Evolutionary conservation across 176 grass and related monocot genomes (phyloP), one percentile per base, ranked within the genome.

Genomic region (Miscanthus lutarioriparius): DNA sequence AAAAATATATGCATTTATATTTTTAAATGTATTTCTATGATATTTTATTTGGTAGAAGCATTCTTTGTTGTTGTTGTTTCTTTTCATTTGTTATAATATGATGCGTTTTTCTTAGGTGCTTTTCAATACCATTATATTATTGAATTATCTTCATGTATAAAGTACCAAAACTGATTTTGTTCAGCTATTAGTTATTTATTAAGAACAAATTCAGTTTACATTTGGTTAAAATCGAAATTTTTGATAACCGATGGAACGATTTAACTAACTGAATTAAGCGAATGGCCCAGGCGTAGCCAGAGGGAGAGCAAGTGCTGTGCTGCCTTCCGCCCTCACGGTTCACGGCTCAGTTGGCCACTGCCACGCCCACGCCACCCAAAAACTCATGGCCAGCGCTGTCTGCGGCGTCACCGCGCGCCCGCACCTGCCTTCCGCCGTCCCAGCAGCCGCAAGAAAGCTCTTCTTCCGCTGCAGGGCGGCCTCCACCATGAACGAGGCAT

Each of bases 381-480:
- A 80, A 74, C 69, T 62, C 62, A 88, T 88, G 87, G 81, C 75
- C 68, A 33, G 58, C 47, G 54, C 62, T 36, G n/a, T 74, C 75
- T 77, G 63, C 45, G 44, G 6, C 76, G 15, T 79, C 76, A 44
- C 70, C 82, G 62, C n/a, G 17, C 47, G 77, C 17, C 48, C 77
- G 28, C 63, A 26, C 77, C 48, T 76, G 30, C 87, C 22, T 39
- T 49, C 10, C 37, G 70, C 54, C 23, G 16, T 76, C 69, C 70
- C 39, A 39, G 12, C 76, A 37, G 41, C 76, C 47, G 41, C 77
- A 7, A 75, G 70, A 69, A 89, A 80, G 38, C 30, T 80, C 22
- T 23, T 17, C 77, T 66, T 80, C 70, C 43, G 77, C 77, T 49
- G 48, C 77, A 44, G 49, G 49, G 83, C 83, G 23, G 77, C 80